Conservation (phyloP, 2,329 filamentous ascomycete genomes). For the Phialophora chinensis region DNA sequence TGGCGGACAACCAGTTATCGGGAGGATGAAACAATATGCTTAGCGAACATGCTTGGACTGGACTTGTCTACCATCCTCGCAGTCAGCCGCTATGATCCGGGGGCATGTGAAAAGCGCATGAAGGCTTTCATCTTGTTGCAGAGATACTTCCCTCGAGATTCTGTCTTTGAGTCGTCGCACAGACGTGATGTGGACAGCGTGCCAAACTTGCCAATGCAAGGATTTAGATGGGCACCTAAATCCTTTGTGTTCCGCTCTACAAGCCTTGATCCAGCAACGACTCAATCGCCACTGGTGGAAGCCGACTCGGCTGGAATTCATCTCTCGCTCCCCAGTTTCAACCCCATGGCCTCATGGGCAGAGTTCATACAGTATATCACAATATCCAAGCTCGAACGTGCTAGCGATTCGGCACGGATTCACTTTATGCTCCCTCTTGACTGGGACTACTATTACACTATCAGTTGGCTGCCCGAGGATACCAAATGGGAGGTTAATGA, state of each 20-base stretch:
- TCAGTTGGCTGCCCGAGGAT: not conserved
- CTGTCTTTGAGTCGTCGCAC: not conserved
- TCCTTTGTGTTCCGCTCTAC: slow-evolving; percentile 2
- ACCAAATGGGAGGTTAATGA: not conserved
- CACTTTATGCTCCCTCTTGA: not conserved
- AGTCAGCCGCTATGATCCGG: not conserved
- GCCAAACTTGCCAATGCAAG: not conserved
- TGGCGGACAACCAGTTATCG: slow-evolving; percentile 6
- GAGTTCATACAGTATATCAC: not conserved
- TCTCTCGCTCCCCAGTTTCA: not conserved
- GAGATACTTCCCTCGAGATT: not conserved
- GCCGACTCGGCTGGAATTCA: not conserved
- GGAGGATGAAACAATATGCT: slow-evolving; percentile 8
- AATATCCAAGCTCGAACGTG: not conserved
- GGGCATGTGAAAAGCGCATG: not conserved
- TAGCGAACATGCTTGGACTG: slow-evolving; percentile 5
- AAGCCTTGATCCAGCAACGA: not conserved
- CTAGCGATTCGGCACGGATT: not conserved
- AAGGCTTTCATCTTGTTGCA: slow-evolving; percentile 5
- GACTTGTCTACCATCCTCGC: slow-evolving; percentile 4
- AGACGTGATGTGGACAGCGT: not conserved
- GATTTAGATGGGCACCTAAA: not conserved
- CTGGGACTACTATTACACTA: not conserved
- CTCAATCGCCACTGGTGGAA: not conserved
- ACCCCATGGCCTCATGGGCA: not conserved